Base-by-base conservation (phyloP, 2,329 filamentous ascomycete genomes). In the Ophiocordyceps unilateralis region DNA sequence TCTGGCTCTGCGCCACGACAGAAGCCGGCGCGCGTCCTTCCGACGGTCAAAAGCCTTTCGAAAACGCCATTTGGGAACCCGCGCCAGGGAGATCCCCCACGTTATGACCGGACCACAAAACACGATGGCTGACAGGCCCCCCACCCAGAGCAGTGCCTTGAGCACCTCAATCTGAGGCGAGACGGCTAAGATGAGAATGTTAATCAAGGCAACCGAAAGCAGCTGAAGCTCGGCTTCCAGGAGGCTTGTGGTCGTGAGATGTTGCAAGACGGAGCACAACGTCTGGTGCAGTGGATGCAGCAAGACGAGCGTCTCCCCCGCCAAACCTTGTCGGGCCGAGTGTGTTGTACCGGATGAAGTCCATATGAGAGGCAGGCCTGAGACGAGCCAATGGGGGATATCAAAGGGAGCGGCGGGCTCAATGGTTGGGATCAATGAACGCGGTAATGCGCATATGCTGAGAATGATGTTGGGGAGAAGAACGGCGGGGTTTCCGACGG, bases 21-120 rank as follows among this genome's bases (percentile, higher is more conserved):
- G 45, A 50, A 48, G 62, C 50, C 49, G 67, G 54, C 44, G 63
- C 57, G 51, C 61, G 43, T 47, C 62, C 59, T 51, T 68, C 54
- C 49, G 66, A 42, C 50, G 52, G 24, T 55, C 56, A 1, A 63
- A 58, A 17, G 69, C 63, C 44, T 78, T 75, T 51, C 77, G 74
- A 53, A 96, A 88, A 38, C 88, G 83, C 86, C 89, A 95, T 52
- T 78, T 86, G 2, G 91, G 91, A 17, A 96, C 84, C 45, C 89
- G 74, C 41, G 89, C 88, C 47, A 98, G 65, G 22, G 81, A 74
- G 43, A 96, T 81, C 39, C 84, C 87, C 83, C 85, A 93, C 52
- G 72, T 73, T 30, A 96, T 74, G 12, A 91, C 74, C 24, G 78
- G 71, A 24, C 76, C 75, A 55, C 86, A 93, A 6, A 75, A 65